phyloP scores from a whole-genome alignment of 805 yeast species.

The Yamadazyma phyllophila region DNA sequence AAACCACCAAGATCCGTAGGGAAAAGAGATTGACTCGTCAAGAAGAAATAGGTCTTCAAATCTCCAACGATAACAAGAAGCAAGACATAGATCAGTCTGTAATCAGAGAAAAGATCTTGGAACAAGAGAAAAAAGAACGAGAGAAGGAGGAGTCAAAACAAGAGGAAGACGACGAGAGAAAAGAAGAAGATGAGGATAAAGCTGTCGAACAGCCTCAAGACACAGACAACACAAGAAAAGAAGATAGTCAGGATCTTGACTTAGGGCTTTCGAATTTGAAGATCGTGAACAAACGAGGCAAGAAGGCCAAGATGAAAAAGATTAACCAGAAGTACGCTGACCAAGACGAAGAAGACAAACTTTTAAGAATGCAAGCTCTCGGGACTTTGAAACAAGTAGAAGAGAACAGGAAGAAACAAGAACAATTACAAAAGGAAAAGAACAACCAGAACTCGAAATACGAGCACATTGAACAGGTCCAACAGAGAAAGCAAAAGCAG shows the following conservation, averaged over 20 bases:
- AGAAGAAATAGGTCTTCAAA: constrained; percentile 36
- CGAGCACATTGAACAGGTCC: constrained; percentile 27
- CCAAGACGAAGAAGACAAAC: constrained; percentile 88
- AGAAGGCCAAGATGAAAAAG: constrained; percentile 78
- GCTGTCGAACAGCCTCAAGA: not conserved
- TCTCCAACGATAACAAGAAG: constrained; percentile 36
- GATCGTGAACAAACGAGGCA: constrained; percentile 57
- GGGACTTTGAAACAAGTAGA: constrained; percentile 71
- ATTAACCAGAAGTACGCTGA: constrained; percentile 80
- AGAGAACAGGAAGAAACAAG: constrained; percentile 26
- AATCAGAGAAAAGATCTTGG: constrained; percentile 14
- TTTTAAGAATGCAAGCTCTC: constrained; percentile 69
- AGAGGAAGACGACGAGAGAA: not conserved
- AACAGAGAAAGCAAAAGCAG: constrained; percentile 45
- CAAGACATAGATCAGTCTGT: constrained; percentile 29
- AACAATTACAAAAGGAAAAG: constrained; percentile 27
- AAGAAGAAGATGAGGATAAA: not conserved
- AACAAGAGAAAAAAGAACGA: constrained; percentile 9
- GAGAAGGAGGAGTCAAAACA: constrained; percentile 7
- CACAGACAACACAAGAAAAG: not conserved
- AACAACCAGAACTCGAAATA: constrained; percentile 21
- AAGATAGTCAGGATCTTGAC: constrained; percentile 1
- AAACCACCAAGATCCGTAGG: constrained; percentile 36
- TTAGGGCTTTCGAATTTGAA: constrained; percentile 8
- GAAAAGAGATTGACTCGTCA: constrained; percentile 29